Evolutionary conservation across 2,329 filamentous ascomycete genomes (phyloP), one percentile per base, ranked within the genome.

Genomic region (Golovinomyces cichoracearum): DNA sequence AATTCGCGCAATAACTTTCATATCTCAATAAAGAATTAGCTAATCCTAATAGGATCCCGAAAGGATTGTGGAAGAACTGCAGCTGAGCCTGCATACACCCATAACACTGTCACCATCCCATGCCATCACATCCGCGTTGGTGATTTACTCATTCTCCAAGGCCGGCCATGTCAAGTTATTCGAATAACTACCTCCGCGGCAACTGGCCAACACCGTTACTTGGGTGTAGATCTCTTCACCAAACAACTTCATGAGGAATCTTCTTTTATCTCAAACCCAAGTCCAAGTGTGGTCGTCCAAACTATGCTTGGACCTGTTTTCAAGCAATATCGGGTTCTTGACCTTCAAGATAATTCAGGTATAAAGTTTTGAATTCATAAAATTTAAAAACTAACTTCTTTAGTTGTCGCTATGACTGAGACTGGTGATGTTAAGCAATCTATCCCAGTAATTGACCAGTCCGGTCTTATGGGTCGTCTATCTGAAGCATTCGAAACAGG

Each of bases 311-410:
- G 88, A 60, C 90, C 90, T 55, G 78, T 95, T 71, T 94, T 95
- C 84, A 95, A 95, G 84, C 90, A 95, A 76, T 98, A 98, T 80
- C 86, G 90, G 63, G 88, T 98, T 64, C 80, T 98, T 54, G 90
- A 98, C 72, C 80, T 98, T 66, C 60, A 78, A 60, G 72, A 73
- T 62, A 67, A 69, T 58, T 54, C 29, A 33, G 29, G 29, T 33
- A 15, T n/a, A 3, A 33, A 33, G n/a, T 3, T 2, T 33, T n/a
- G n/a, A n/a, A 33, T 9, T 33, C 10, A 5, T 33, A 33, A 12
- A 15, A 33, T 9, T 9, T 33, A 9, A 33, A 33, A 12, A 2
- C 29, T 9, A 12, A 33, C 29, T 33, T 33, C 54, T 52, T 27
- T 53, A 63, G 68, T 98, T 62, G 84, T 92, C 57, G 86, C 86